Evolutionary conservation across 768 basidiomycete species (phyloP), one percentile per base, ranked within the genome.

Genomic region (Coprinellus micaceus): DNA sequence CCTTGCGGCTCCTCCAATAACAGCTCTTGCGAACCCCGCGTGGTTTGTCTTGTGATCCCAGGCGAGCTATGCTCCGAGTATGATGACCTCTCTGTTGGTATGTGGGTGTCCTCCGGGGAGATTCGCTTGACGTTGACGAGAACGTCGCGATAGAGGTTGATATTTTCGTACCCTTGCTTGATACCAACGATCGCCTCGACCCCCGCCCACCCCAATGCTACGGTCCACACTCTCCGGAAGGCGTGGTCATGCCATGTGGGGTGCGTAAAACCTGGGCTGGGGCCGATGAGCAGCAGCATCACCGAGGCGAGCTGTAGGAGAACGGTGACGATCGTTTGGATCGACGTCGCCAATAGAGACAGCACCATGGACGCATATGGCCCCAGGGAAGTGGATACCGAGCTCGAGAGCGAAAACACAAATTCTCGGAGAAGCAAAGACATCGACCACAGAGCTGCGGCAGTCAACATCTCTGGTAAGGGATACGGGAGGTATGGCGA

Each of bases 181-280:
- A 91, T 76, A 4, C 83, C 81, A 1, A 83, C 82, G 21, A 79
- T 60, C 4, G 85, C 85, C 60, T 90, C 91, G 3, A 83, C 85
- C 6, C 80, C 69, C 12, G 88, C 86, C 85, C 86, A 90, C 0
- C 88, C 87, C 2, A 92, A 73, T 2, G 86, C 85, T 36, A 89
- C 71, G 85, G 85, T 89, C 89, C 90, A 91, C 3, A 88, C 81
- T 28, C 82, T 77, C 21, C 70, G 66, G 72, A 93, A 93, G 3
- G 82, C 80, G 76, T 56, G 67, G 67, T 75, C 82, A 54, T 68
- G 72, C 75, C 81, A 85, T 7, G 80, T 83, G 40, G 85, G 78
- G 29, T 68, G 71, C 48, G 75, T 66, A 57, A 39, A 56, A 26
- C 59, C 61, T 6, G 63, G 57, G 12, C 46, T 30, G 9, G 60